phyloP scores from a whole-genome alignment of 2,329 filamentous ascomycete genomes.

The Colletotrichum zoysiae region DNA sequence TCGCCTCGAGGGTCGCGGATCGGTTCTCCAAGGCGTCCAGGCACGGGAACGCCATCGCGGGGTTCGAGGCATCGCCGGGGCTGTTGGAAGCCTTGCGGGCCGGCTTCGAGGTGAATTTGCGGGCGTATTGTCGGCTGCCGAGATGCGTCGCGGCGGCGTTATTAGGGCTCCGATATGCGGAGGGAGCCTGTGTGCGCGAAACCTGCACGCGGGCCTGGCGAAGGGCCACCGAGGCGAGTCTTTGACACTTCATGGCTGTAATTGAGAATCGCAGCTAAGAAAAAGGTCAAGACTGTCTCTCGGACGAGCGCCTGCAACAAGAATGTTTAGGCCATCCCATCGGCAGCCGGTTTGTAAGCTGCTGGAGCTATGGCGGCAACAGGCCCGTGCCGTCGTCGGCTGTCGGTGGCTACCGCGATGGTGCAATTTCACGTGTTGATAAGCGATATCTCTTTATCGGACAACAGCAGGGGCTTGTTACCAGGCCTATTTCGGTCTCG shows the following conservation, averaged over 20 bases:
- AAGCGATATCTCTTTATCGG: neutral
- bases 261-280: neutral
- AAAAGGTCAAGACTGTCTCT: neutral
- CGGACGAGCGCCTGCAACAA: neutral
- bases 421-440: conserved; percentile 42
- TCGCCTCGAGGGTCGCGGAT: conserved; percentile 78
- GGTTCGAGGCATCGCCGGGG: conserved; percentile 73
- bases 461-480: neutral
- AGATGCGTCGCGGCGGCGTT: conserved; percentile 11
- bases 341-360: conserved; percentile 36
- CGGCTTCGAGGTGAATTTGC: conserved; percentile 40
- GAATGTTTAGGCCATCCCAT: conserved; percentile 2
- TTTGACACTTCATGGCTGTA: conserved; percentile 42
- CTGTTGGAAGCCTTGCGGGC: conserved; percentile 36
- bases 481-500: conserved; percentile 6
- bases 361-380: conserved; percentile 20
- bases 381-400: conserved; percentile 18
- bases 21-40: conserved; percentile 86
- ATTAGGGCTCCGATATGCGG: conserved; percentile 20
- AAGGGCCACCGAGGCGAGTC: conserved; percentile 40
- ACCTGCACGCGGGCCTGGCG: conserved; percentile 34
- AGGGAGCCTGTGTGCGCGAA: conserved; percentile 23
- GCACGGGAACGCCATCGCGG: conserved; percentile 89
- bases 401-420: conserved; percentile 26
- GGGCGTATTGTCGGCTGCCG: conserved; percentile 23